A percentile compares a stretch with the other conserved stretches of the same genome.
phyloP scores from a whole-genome alignment of 495 filamentous ascomycete species.

The Talaromyces liani region DNA sequence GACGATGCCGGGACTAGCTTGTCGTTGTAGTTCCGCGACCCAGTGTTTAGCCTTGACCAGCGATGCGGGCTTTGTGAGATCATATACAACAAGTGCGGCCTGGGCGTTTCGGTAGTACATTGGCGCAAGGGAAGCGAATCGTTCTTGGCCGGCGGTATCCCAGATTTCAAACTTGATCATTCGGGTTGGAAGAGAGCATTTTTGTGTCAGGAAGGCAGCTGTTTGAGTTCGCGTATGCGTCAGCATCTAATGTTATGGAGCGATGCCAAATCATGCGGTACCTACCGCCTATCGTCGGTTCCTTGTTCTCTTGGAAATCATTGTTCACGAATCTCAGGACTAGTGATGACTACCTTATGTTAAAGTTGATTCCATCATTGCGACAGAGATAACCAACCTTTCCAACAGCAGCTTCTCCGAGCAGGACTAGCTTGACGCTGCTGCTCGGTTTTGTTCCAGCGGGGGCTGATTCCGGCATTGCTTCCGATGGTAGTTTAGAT shows the following conservation, averaged over 20 bases:
- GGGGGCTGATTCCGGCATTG: constrained; percentile 39
- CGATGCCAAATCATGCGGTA: constrained; percentile 8
- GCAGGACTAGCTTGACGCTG: constrained; percentile 96
- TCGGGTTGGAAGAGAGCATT: constrained; percentile 89
- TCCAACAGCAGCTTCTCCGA: constrained; percentile 95
- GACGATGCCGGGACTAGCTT: constrained; percentile 95
- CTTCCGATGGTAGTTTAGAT: background rate
- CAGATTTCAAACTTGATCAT: constrained; percentile 99
- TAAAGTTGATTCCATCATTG: background rate
- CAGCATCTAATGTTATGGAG: background rate
- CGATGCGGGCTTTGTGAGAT: constrained; percentile 93
- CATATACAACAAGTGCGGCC: constrained; percentile 97
- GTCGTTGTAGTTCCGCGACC: constrained; percentile 95
- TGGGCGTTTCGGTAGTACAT: constrained; percentile 99
- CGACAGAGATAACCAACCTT: constrained; percentile 54
- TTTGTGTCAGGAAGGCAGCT: constrained; percentile 98
- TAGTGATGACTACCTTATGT: constrained; percentile 71
- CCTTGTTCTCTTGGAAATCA: constrained; percentile 99
- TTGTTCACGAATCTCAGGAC: constrained; percentile 99
- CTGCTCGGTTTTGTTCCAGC: constrained; percentile 82
- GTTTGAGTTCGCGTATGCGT: background rate
- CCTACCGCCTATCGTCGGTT: constrained; percentile 96
- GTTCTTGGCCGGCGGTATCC: constrained; percentile 98
- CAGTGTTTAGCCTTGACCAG: constrained; percentile 96
- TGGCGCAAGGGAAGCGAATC: constrained; percentile 91